phyloP scores from a whole-genome alignment of 1,284 basidiomycete genomes.

The Austropuccinia psidii region DNA sequence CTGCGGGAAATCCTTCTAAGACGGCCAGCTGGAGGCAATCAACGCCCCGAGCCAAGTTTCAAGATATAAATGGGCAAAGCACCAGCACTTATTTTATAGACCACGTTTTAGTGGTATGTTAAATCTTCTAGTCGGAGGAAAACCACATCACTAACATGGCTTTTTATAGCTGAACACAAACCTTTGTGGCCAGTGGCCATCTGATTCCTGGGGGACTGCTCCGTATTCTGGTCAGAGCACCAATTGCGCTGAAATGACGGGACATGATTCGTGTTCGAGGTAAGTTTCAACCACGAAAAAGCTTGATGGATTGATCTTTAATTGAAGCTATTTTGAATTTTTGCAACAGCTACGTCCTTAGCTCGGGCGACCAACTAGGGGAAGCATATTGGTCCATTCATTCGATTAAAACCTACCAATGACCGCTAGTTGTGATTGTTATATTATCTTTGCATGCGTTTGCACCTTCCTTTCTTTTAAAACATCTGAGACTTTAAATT shows the following conservation, averaged over 20 bases:
- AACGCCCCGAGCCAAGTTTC: not conserved
- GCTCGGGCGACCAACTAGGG: not conserved
- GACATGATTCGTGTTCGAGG: not conserved
- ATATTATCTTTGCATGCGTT: no score
- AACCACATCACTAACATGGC: not conserved
- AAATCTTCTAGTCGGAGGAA: not conserved
- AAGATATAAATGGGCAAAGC: not conserved
- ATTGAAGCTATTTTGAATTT: no score
- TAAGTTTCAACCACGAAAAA: not conserved
- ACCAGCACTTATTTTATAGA: not conserved
- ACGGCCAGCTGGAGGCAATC: not conserved
- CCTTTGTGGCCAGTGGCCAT: slow-evolving; percentile 2
- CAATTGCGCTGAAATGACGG: slow-evolving; percentile 4
- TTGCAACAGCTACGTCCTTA: not conserved
- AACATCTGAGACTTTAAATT: no score
- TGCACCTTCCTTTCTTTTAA: no score
- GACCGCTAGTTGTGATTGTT: no score
- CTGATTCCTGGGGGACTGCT: not conserved
- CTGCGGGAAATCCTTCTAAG: not conserved
- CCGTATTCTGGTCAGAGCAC: not conserved
- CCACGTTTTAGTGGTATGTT: slow-evolving; percentile 5
- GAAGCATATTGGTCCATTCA: slow-evolving; percentile 15
- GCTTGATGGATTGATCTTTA: not conserved
- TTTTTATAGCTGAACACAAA: not conserved
- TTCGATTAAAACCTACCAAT: not conserved